Evolutionary conservation across 306 rosid species (phyloP).

Genomic region (Begonia fuchsioides): DNA sequence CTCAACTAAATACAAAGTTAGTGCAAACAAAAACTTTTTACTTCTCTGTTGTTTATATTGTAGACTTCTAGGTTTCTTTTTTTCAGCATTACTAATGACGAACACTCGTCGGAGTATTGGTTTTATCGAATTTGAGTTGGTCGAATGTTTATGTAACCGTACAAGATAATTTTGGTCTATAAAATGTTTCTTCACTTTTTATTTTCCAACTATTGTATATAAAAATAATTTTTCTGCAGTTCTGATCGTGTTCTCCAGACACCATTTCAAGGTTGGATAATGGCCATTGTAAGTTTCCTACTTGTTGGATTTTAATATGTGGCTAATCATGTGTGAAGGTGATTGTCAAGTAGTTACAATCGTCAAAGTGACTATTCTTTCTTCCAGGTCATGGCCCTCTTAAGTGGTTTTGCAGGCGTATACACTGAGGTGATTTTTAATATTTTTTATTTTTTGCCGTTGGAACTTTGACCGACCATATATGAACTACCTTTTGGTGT

Average conservation of each 20-base stretch:
- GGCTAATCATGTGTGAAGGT: too few relatives aligned
- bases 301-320: constrained; percentile 3
- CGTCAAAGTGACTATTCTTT: background rate
- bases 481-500: background rate
- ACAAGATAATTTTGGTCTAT: too few relatives aligned
- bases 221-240: constrained; percentile 27
- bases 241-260: constrained; percentile 90
- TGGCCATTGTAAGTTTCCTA: constrained; percentile 80
- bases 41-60: background rate
- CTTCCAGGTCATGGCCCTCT: constrained; percentile 81
- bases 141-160: too few relatives aligned
- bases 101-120: too few relatives aligned
- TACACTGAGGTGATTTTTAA: constrained; percentile 66
- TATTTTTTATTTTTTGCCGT: constrained; percentile 1
- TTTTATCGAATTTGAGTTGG: too few relatives aligned
- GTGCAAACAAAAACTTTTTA: constrained; percentile 10
- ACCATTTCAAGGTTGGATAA: constrained; percentile 88
- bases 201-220: too few relatives aligned
- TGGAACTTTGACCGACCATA: constrained; percentile 4
- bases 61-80: too few relatives aligned
- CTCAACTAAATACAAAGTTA: constrained; percentile 85
- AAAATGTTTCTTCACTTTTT: too few relatives aligned
- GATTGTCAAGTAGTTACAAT: too few relatives aligned
- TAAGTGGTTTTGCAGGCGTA: constrained; percentile 97
- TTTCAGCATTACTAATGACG: too few relatives aligned